These are phyloP conservation scores for Eremomyces bilateralis DNA, from an alignment of 495 filamentous ascomycete genomes.

Conservation along the genomic window DNA sequence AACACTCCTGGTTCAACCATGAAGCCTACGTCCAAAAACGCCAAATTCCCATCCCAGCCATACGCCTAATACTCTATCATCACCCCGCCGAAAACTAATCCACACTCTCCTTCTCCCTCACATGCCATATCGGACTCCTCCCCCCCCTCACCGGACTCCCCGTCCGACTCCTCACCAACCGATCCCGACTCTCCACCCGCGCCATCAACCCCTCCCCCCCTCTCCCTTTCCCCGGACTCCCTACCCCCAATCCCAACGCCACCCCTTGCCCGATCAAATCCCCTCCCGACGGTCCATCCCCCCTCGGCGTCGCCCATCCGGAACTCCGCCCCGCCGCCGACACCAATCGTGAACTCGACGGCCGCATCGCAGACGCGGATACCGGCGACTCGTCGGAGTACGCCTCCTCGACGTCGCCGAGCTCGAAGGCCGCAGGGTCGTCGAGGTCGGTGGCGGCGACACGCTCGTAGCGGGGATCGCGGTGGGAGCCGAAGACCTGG, in stretches of 20 bases:
- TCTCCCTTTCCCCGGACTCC: constrained; percentile 26
- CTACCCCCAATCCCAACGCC: constrained; percentile 11
- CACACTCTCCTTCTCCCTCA: constrained; percentile 20
- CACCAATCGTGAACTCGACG: constrained; percentile 31
- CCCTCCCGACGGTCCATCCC: constrained; percentile 29
- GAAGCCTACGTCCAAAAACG: no score
- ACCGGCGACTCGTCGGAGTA: constrained; percentile 13
- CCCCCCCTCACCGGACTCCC: constrained; percentile 35
- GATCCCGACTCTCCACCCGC: constrained; percentile 63
- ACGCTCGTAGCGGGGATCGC: constrained; percentile 6
- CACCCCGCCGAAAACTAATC: no score
- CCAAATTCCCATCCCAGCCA: no score
- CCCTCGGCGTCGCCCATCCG: constrained; percentile 40
- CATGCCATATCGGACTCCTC: constrained; percentile 37
- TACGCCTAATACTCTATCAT: no score
- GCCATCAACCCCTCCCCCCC: constrained; percentile 55
- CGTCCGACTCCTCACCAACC: constrained; percentile 35
- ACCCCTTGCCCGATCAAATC: constrained; percentile 7
- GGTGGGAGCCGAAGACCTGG: constrained; percentile 10
- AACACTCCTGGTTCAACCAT: no score
- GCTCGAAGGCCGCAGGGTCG: constrained; percentile 30
- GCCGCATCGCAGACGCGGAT: constrained; percentile 25
- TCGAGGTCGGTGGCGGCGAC: neutral
- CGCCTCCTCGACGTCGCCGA: constrained; percentile 31
- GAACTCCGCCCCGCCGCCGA: constrained; percentile 30